Percentiles rank a stretch among this genome's conserved stretches.
Evolutionary conservation across 2,329 filamentous ascomycete species (phyloP).

Genomic region (Tolypocladium ovalisporum): DNA sequence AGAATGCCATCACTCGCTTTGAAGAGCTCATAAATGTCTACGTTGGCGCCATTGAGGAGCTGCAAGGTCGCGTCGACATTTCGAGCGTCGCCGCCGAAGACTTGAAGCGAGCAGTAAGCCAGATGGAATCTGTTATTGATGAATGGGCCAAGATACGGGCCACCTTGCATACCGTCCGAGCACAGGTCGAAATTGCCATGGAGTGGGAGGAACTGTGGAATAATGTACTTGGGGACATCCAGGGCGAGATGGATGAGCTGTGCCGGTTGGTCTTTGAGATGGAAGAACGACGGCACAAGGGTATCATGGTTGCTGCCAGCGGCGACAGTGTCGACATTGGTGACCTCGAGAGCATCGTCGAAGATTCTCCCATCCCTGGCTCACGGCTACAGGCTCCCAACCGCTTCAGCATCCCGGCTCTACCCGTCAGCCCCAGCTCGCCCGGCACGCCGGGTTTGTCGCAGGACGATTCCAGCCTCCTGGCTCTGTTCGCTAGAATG

Average conservation of each 20-base stretch:
- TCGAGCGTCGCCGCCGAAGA: constrained; percentile 57
- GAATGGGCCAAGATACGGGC: constrained; percentile 78
- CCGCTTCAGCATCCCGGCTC: constrained; percentile 57
- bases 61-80: constrained; percentile 74
- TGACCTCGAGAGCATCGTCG: constrained; percentile 85
- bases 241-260: constrained; percentile 72
- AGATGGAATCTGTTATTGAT: constrained; percentile 79
- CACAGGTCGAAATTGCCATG: constrained; percentile 93
- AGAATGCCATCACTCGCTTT: constrained; percentile 69
- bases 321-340: constrained; percentile 68
- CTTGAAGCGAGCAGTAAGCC: constrained; percentile 62
- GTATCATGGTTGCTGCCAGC: constrained; percentile 49
- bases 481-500: constrained; percentile 89
- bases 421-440: constrained; percentile 53
- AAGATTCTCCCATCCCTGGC: constrained; percentile 59
- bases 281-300: constrained; percentile 88
- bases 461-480: constrained; percentile 77
- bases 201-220: constrained; percentile 99
- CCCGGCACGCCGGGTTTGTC: constrained; percentile 42
- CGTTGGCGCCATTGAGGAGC: constrained; percentile 82
- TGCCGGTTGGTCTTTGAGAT: constrained; percentile 85
- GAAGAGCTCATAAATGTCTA: constrained; percentile 87
- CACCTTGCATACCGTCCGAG: constrained; percentile 69
- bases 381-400: constrained; percentile 45
- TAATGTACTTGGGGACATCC: constrained; percentile 84